Percentiles rank a stretch among this genome's conserved stretches.
Evolutionary conservation across 257 asterid genomes (phyloP).

Genomic region (Schizonepeta tenuifolia): DNA sequence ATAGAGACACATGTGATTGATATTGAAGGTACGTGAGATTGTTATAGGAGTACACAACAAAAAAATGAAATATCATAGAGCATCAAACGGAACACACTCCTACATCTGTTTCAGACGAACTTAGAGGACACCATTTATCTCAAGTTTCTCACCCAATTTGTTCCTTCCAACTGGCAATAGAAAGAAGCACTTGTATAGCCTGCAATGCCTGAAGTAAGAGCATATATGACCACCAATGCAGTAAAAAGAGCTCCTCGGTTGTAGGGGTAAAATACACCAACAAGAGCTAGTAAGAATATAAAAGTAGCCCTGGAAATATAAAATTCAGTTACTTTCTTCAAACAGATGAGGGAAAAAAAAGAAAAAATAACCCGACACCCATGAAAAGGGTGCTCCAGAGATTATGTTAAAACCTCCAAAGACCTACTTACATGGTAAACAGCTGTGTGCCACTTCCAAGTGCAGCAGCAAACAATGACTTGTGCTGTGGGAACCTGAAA

Average conservation of each 20-base stretch:
- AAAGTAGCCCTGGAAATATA: constrained; percentile 56
- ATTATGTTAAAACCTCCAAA: background rate
- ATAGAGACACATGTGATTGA: background rate
- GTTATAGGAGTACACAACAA: background rate
- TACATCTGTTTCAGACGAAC: constrained; percentile 12
- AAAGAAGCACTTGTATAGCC: constrained; percentile 69
- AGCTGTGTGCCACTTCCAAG: constrained; percentile 78
- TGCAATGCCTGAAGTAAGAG: constrained; percentile 70
- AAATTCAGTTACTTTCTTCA: background rate
- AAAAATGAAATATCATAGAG: background rate
- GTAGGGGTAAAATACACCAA: constrained; percentile 72
- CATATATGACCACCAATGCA: constrained; percentile 66
- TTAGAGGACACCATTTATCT: background rate
- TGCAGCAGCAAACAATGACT: constrained; percentile 65
- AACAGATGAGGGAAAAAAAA: background rate
- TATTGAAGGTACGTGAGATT: constrained; percentile 10
- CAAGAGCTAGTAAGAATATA: constrained; percentile 67
- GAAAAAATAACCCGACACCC: background rate
- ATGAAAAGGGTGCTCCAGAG: background rate
- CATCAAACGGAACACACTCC: background rate
- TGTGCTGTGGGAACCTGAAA: constrained; percentile 65
- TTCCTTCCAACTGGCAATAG: constrained; percentile 76
- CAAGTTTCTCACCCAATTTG: constrained; percentile 60
- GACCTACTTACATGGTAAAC: constrained; percentile 59
- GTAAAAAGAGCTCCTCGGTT: constrained; percentile 71